Evolutionary conservation across 1,139 yeast species (phyloP).

Genomic region (Geotrichum citri-aurantii): DNA sequence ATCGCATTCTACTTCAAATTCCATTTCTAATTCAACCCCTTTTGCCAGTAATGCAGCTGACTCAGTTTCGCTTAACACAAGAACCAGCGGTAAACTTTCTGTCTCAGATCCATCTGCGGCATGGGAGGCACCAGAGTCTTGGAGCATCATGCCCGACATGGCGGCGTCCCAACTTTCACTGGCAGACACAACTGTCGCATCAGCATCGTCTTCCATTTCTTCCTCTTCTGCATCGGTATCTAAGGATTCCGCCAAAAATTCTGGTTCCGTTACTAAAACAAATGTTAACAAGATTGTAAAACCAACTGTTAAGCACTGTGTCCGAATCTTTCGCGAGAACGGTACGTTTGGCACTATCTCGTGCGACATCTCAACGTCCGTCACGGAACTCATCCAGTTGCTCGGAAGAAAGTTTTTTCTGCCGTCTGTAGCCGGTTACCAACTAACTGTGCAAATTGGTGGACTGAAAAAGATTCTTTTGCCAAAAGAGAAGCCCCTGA

Average conservation of each 20-base stretch:
- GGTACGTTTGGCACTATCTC: conserved; percentile 77
- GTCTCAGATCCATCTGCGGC: conserved; percentile 11
- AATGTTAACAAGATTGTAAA: conserved; percentile 13
- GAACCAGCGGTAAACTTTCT: conserved; percentile 15
- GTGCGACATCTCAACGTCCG: conserved; percentile 70
- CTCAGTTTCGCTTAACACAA: conserved; percentile 16
- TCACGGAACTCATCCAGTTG: conserved; percentile 62
- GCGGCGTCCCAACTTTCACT: conserved; percentile 8
- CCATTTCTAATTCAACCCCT: conserved; percentile 4
- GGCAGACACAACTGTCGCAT: conserved; percentile 6
- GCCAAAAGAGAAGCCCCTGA: conserved; percentile 69
- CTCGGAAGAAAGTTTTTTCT: conserved; percentile 73
- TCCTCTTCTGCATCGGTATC: conserved; percentile 18
- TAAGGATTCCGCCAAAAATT: not conserved
- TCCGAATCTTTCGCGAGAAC: conserved; percentile 72
- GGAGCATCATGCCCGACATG: conserved; percentile 19
- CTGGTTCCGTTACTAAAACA: conserved; percentile 2
- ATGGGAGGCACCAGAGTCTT: conserved; percentile 18
- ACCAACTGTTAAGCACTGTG: conserved; percentile 37
- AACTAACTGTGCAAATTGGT: conserved; percentile 74
- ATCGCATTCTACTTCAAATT: conserved; percentile 7
- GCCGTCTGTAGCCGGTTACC: conserved; percentile 64
- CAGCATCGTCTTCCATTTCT: conserved; percentile 15
- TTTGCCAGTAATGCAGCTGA: conserved; percentile 17
- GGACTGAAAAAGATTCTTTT: conserved; percentile 70